Percentiles rank a stretch among this genome's conserved stretches.
These are phyloP conservation scores for Acacia acuminata DNA, from an alignment of 306 rosid species.

Conservation along the genomic window DNA sequence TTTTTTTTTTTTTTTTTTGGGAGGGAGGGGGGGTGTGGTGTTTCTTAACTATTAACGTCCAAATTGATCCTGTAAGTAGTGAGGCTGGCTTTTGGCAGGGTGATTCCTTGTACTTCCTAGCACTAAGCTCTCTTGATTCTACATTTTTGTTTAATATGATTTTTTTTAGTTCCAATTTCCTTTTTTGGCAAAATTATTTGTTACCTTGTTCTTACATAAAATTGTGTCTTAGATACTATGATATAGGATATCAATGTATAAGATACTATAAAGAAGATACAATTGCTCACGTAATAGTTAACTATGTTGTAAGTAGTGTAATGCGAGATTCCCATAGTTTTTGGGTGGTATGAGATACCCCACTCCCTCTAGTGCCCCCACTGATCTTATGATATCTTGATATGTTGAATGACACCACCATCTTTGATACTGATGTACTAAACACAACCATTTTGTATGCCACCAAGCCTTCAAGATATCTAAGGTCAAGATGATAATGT, in stretches of 20 bases:
- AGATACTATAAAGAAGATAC: neutral
- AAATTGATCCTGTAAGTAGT: neutral
- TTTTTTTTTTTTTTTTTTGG: too few relatives aligned
- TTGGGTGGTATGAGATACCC: neutral
- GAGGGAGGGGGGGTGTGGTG: neutral
- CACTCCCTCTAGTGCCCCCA: neutral
- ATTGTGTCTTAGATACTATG: neutral
- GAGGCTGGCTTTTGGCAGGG: neutral
- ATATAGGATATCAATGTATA: neutral
- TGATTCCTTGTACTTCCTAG: neutral
- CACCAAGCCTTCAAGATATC: neutral
- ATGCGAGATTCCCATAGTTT: neutral
- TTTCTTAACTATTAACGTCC: neutral
- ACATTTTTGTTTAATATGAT: neutral
- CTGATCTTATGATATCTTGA: neutral
- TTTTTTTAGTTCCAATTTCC: neutral
- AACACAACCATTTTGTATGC: neutral
- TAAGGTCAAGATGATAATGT: neutral
- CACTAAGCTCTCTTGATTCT: neutral
- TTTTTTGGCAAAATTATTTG: neutral
- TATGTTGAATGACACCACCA: neutral
- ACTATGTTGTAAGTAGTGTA: neutral
- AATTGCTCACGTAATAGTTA: neutral
- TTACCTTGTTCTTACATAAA: too few relatives aligned
- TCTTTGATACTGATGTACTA: neutral